Base-by-base conservation (phyloP, 345 rosid species). In the Salix arbutifolia region DNA sequence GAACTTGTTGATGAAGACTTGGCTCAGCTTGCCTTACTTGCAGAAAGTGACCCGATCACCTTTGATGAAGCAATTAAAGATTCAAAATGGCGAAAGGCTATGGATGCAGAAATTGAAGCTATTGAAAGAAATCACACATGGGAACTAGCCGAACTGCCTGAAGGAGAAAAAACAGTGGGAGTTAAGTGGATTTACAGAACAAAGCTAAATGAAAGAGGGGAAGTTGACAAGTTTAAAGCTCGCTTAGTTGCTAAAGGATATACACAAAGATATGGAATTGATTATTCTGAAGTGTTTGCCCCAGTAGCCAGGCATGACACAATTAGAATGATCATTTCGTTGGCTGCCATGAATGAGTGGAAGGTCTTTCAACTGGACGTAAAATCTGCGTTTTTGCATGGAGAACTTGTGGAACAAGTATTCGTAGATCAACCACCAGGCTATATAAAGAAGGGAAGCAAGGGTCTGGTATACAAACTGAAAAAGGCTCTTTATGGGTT, bases 141-240 rank as follows among this genome's bases (percentile, higher is more conserved):
- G 35, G 58, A 69, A 4, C n/a, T 44, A 0, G 10, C 1, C 0
- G 6, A 69, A 0, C 1, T 69, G 17, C 58, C 58, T 5, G n/a
- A 23, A 11, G 56, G 56, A 13, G 56, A 28, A 5, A 69, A 69
- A 25, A 13, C 75, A 65, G 1, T 74, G 18, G 19, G 64, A 0
- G 79, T 77, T 7, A 77, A 77, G 6, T 77, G 74, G 70, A 71
- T 76, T 8, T 77, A 19, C 1, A 77, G 19, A 23, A 77, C 42
- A 6, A 77, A 77, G 14, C 10, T 69, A 16, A 60, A 77, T 40
- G 75, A 62, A 3, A 40, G 42, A 17, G 69, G 31, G 8, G 35
- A 69, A 1, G 23, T 77, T 8, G n/a, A 17, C 18, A 53, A 53
- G 23, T 21, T 16, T 8, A 5, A 67, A 26, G 75, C 70, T 4